phyloP scores from a whole-genome alignment of 768 basidiomycete species.

The Galerina sulciceps region DNA sequence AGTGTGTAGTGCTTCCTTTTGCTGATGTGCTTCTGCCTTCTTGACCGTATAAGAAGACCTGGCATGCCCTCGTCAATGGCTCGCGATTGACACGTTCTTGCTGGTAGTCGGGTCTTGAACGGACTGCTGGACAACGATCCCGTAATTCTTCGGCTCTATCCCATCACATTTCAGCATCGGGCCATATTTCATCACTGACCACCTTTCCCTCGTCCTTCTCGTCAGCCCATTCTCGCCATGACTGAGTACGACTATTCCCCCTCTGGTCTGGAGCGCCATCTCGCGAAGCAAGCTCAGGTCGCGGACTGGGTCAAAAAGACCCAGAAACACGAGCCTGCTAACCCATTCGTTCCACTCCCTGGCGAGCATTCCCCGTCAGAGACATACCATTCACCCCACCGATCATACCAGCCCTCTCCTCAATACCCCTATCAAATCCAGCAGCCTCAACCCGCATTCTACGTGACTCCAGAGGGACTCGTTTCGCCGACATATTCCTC shows the following conservation, averaged over 20 bases:
- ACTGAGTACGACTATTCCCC: slow-evolving; percentile 28
- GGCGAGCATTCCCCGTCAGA: slow-evolving; percentile 15
- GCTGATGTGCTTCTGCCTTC: too few relatives aligned
- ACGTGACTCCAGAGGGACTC: slow-evolving; percentile 12
- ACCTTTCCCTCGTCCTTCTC: background rate
- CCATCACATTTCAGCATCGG: background rate
- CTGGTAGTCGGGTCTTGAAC: background rate
- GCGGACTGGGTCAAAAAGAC: slow-evolving; percentile 20
- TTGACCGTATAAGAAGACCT: too few relatives aligned
- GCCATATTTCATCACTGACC: slow-evolving; percentile 1
- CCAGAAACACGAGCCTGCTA: slow-evolving; percentile 8
- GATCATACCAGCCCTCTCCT: background rate
- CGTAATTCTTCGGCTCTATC: background rate
- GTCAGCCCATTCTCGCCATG: slow-evolving; percentile 5
- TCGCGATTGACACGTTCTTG: background rate
- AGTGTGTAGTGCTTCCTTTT: too few relatives aligned
- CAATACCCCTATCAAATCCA: slow-evolving; percentile 6
- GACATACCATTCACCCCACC: background rate
- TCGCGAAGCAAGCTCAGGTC: slow-evolving; percentile 17
- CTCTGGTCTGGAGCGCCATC: slow-evolving; percentile 15
- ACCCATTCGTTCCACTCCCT: slow-evolving; percentile 18
- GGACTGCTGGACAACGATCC: background rate
- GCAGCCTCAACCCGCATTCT: slow-evolving; percentile 4
- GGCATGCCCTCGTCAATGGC: too few relatives aligned
- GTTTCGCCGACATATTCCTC: slow-evolving; percentile 14